phyloP scores from a whole-genome alignment of 495 filamentous ascomycete species.

The Pseudomonodictys pantanalensis region DNA sequence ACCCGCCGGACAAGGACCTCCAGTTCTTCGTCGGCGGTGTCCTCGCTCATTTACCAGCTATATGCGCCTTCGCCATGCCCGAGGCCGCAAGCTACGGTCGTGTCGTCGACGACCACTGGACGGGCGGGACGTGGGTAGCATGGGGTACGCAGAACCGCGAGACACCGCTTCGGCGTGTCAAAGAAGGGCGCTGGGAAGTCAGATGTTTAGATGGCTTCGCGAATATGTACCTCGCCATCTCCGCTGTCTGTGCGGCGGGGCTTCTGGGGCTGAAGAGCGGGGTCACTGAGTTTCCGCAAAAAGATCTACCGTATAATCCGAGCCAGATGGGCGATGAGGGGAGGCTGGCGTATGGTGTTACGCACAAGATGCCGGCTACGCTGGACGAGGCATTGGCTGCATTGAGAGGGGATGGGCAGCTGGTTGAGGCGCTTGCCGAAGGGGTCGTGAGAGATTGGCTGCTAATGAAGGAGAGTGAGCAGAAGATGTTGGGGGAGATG shows the following conservation, averaged over 20 bases:
- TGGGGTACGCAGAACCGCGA: conserved; percentile 80
- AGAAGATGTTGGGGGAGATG: conserved; percentile 41
- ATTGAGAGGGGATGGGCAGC: conserved; percentile 33
- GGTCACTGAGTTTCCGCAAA: conserved; percentile 42
- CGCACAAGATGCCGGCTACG: conserved; percentile 29
- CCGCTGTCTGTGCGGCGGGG: conserved; percentile 66
- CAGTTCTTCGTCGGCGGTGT: conserved; percentile 66
- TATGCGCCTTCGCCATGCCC: conserved; percentile 64
- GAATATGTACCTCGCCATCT: conserved; percentile 68
- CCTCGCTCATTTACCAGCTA: conserved; percentile 59
- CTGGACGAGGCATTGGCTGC: conserved; percentile 32
- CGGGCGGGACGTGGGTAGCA: conserved; percentile 67
- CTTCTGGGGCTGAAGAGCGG: conserved; percentile 54
- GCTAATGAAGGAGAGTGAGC: conserved; percentile 39
- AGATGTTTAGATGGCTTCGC: conserved; percentile 68
- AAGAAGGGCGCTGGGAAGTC: conserved; percentile 66
- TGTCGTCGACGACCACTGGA: conserved; percentile 66
- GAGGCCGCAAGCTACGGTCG: conserved; percentile 60
- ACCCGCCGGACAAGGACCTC: conserved; percentile 39
- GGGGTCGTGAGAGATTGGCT: conserved; percentile 37
- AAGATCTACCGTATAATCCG: conserved; percentile 31
- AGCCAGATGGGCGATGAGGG: conserved; percentile 47
- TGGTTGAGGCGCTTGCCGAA: conserved; percentile 30
- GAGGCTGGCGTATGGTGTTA: conserved; percentile 53
- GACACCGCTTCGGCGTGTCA: conserved; percentile 60